phyloP scores from a whole-genome alignment of 2,329 filamentous ascomycete species.

The Monilinia polystroma region DNA sequence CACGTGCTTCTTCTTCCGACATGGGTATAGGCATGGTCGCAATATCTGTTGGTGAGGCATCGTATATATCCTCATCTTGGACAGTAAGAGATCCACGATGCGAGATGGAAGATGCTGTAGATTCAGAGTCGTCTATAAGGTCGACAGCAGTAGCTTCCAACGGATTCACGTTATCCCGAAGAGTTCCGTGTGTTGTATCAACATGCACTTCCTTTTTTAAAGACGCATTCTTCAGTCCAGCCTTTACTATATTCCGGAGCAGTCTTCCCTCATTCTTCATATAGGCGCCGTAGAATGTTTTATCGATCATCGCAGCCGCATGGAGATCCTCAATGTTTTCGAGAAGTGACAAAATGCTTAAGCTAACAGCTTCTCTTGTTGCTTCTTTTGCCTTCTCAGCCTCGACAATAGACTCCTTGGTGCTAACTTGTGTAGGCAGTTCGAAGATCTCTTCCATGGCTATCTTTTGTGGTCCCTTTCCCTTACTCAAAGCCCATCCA shows the following conservation, averaged over 20 bases:
- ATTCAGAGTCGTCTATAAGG: slow-evolving; percentile 27
- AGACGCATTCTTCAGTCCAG: slow-evolving; percentile 26
- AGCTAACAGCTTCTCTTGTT: slow-evolving; percentile 36
- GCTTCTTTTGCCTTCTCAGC: slow-evolving; percentile 26
- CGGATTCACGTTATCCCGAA: background rate
- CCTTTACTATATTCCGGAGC: slow-evolving; percentile 37
- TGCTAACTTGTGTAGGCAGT: slow-evolving; percentile 19
- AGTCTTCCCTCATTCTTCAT: slow-evolving; percentile 47
- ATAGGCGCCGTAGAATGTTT: slow-evolving; percentile 47
- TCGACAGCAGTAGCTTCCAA: slow-evolving; percentile 18
- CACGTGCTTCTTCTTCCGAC: slow-evolving; percentile 37
- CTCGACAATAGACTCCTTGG: slow-evolving; percentile 22
- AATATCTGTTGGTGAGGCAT: slow-evolving; percentile 24
- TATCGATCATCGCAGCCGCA: slow-evolving; percentile 46
- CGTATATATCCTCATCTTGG: slow-evolving; percentile 27
- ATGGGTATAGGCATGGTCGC: slow-evolving; percentile 29
- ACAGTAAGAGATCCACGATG: background rate
- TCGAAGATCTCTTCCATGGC: slow-evolving; percentile 22
- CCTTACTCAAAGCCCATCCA: slow-evolving; percentile 51
- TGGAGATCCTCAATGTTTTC: slow-evolving; percentile 47
- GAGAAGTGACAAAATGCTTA: slow-evolving; percentile 45
- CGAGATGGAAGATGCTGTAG: slow-evolving; percentile 8
- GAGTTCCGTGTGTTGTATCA: background rate
- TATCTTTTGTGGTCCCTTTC: slow-evolving; percentile 27
- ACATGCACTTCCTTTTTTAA: slow-evolving; percentile 23